A percentile compares a stretch with the other conserved stretches of the same genome.
These are phyloP conservation scores for Paraphoma sp. DNA, from an alignment of 2,329 filamentous ascomycete genomes.

Conservation along the genomic window DNA sequence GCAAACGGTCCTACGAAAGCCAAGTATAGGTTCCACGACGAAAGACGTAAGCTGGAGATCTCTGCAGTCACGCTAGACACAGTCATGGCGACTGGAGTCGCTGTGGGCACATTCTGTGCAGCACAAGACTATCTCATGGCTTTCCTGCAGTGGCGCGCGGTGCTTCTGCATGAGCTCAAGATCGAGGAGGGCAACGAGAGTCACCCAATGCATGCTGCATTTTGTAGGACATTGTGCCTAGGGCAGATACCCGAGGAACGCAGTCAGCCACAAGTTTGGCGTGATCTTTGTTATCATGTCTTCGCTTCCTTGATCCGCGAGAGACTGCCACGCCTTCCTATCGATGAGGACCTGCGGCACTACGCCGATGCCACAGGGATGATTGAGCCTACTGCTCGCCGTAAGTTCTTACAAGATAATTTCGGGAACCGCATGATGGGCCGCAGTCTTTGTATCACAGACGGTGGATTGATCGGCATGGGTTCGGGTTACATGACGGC, in stretches of 20 bases:
- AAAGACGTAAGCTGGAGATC: conserved; percentile 38
- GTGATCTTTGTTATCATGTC: conserved; percentile 18
- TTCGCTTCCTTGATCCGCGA: conserved; percentile 21
- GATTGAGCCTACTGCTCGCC: conserved; percentile 7
- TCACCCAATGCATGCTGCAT: conserved; percentile 27
- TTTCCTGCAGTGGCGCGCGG: conserved; percentile 45
- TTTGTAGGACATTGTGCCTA: conserved; percentile 41
- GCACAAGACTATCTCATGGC: conserved; percentile 46
- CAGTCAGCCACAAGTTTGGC: conserved; percentile 3
- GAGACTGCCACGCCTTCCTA: conserved; percentile 15
- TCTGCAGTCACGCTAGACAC: conserved; percentile 39
- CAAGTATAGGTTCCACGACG: conserved; percentile 26
- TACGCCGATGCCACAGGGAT: conserved; percentile 7
- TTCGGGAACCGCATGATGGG: conserved; percentile 27
- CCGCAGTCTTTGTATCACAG: conserved; percentile 25
- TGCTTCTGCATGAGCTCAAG: conserved; percentile 22
- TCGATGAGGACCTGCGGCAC: conserved; percentile 15
- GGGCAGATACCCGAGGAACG: conserved; percentile 21
- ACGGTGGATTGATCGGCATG: conserved; percentile 35
- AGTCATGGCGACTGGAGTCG: conserved; percentile 30
- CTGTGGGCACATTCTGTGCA: conserved; percentile 36
- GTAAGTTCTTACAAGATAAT: conserved; percentile 20
- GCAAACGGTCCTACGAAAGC: conserved; percentile 9
- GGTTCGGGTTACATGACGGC: conserved; percentile 40
- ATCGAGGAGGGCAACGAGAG: conserved; percentile 2